A percentile compares a stretch with the other conserved stretches of the same genome.
Evolutionary conservation across 345 rosid genomes (phyloP).

Genomic region (Dipteronia sinensis): DNA sequence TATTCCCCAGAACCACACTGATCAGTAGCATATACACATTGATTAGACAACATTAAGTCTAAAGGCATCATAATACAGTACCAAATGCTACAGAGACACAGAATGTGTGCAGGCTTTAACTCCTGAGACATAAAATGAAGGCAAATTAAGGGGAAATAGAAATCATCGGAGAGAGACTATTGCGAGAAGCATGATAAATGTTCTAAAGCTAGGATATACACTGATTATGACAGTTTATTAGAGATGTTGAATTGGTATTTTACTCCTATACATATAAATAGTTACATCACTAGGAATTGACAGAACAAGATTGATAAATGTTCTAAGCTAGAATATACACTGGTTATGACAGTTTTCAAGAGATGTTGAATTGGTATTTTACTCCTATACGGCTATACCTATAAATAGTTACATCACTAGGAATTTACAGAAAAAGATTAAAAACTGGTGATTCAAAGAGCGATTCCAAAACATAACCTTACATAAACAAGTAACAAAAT

Average conservation of each 20-base stretch:
- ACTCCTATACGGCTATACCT: background rate
- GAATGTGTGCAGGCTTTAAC: background rate
- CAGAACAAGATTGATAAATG: background rate
- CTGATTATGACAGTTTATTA: background rate
- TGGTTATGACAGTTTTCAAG: background rate
- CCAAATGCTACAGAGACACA: background rate
- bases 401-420: background rate
- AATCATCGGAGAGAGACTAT: background rate
- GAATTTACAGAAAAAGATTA: background rate
- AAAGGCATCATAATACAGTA: constrained; percentile 1
- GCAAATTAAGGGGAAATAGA: background rate
- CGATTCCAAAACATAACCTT: background rate
- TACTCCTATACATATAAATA: background rate
- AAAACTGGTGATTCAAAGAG: background rate
- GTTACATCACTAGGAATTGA: background rate
- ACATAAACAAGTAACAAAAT: background rate
- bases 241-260: background rate
- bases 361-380: background rate
- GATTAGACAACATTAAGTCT: constrained; percentile 9
- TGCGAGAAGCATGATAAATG: background rate
- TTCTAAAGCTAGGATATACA: background rate
- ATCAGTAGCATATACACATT: constrained; percentile 7
- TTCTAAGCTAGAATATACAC: background rate
- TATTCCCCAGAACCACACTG: background rate
- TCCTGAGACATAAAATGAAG: background rate